Conservation (phyloP, 176 grass and related monocot species). For the Thinopyrum elongatum region DNA sequence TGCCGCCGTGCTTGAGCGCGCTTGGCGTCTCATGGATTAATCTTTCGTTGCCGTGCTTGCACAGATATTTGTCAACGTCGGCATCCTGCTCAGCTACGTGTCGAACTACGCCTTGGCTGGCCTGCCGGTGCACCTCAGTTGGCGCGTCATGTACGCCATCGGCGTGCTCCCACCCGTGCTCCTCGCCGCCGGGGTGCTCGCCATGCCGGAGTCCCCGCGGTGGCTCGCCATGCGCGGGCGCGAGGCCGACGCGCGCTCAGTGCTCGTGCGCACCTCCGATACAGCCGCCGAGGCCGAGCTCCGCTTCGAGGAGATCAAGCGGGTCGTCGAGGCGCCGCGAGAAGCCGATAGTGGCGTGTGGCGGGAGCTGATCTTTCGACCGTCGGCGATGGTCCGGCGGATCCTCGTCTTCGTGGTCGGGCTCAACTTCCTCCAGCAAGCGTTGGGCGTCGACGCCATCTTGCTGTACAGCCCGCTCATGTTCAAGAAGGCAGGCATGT, state of each 20-base stretch:
- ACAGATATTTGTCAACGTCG: background rate
- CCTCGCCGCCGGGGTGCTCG: background rate
- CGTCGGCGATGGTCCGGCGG: background rate
- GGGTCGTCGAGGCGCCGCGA: background rate
- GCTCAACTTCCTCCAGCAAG: background rate
- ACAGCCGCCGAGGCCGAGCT: background rate
- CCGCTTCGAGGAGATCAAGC: background rate
- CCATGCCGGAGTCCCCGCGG: background rate
- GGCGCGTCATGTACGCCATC: background rate
- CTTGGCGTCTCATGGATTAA: background rate
- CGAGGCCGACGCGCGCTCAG: background rate
- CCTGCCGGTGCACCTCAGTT: background rate
- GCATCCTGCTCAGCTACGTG: background rate
- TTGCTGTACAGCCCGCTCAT: background rate
- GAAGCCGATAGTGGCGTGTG: background rate
- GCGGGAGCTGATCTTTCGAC: background rate
- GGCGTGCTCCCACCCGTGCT: background rate
- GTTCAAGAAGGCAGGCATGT: background rate
- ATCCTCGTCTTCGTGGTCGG: background rate
- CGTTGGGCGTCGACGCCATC: background rate
- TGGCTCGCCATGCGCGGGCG: background rate
- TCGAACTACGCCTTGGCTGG: background rate
- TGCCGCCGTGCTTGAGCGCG: background rate
- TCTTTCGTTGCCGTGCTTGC: background rate
- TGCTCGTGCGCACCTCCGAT: background rate